phyloP scores from a whole-genome alignment of 2,329 filamentous ascomycete genomes.

The Blumeria hordei region DNA sequence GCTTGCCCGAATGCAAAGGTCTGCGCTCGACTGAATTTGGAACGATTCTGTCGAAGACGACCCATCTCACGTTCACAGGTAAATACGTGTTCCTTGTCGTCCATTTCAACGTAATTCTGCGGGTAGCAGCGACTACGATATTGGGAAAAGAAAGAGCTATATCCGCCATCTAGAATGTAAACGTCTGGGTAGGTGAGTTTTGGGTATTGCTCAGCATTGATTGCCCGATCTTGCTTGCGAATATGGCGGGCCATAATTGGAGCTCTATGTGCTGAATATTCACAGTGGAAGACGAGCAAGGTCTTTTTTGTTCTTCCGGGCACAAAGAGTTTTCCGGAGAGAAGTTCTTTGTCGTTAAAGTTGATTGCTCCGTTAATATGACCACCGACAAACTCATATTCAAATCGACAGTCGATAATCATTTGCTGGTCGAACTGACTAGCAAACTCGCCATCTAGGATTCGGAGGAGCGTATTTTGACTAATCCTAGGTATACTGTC shows the following conservation, averaged over 20 bases:
- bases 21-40: slow-evolving; percentile 65
- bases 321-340: slow-evolving; percentile 58
- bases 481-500: slow-evolving; percentile 78
- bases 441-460: slow-evolving; percentile 67
- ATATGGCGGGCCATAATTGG: slow-evolving; percentile 91
- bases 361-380: slow-evolving; percentile 88
- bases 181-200: slow-evolving; percentile 84
- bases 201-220: slow-evolving; percentile 72
- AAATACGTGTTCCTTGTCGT: slow-evolving; percentile 67
- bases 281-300: slow-evolving; percentile 83
- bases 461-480: slow-evolving; percentile 56
- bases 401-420: slow-evolving; percentile 89
- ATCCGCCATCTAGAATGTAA: slow-evolving; percentile 90
- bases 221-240: slow-evolving; percentile 63
- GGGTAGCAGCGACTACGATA: slow-evolving; percentile 68
- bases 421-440: slow-evolving; percentile 56
- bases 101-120: slow-evolving; percentile 94
- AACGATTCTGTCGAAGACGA: slow-evolving; percentile 64
- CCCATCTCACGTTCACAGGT: slow-evolving; percentile 91
- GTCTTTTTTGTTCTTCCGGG: slow-evolving; percentile 41
- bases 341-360: slow-evolving; percentile 84
- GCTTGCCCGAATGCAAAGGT: slow-evolving; percentile 84
- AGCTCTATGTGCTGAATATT: slow-evolving; percentile 90
- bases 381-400: slow-evolving; percentile 94
- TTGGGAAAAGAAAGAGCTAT: slow-evolving; percentile 72